phyloP scores from a whole-genome alignment of 2,329 filamentous ascomycete genomes.

The Amesomyces nigricolor region DNA sequence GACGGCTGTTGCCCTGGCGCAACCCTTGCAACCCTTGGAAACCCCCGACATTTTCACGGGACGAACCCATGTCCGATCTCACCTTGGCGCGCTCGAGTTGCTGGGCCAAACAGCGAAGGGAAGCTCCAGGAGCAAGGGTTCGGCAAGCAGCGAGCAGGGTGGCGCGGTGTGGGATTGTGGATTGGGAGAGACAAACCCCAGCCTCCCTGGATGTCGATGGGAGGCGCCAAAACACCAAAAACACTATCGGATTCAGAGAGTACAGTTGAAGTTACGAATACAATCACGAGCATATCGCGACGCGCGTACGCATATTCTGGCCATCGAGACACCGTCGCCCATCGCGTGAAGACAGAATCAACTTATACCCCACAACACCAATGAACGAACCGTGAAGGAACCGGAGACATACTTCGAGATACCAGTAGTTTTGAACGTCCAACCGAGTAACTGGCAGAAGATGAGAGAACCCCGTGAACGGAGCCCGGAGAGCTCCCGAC shows the following conservation, averaged over 20 bases:
- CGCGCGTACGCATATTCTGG: not conserved
- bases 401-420: not conserved
- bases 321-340: not conserved
- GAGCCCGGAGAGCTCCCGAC: constrained; percentile 51
- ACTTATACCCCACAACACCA: constrained; percentile 10
- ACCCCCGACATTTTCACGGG: not conserved
- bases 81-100: constrained; percentile 4
- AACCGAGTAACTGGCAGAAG: constrained; percentile 31
- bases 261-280: not conserved
- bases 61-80: not conserved
- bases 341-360: constrained; percentile 12
- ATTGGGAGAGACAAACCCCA: not conserved
- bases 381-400: constrained; percentile 23
- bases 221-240: constrained; percentile 17
- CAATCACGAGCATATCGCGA: not conserved
- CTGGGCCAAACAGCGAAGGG: constrained; percentile 1
- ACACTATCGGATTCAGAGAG: constrained; percentile 3
- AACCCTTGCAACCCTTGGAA: not conserved
- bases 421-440: constrained; percentile 10
- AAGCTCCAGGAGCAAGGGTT: constrained; percentile 6
- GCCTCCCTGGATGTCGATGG: not conserved
- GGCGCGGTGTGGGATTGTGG: constrained; percentile 3
- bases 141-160: not conserved
- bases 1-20: not conserved
- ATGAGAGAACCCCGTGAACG: constrained; percentile 51